phyloP scores from a whole-genome alignment of 2,329 filamentous ascomycete species.

The Curvularia eragrostidis region DNA sequence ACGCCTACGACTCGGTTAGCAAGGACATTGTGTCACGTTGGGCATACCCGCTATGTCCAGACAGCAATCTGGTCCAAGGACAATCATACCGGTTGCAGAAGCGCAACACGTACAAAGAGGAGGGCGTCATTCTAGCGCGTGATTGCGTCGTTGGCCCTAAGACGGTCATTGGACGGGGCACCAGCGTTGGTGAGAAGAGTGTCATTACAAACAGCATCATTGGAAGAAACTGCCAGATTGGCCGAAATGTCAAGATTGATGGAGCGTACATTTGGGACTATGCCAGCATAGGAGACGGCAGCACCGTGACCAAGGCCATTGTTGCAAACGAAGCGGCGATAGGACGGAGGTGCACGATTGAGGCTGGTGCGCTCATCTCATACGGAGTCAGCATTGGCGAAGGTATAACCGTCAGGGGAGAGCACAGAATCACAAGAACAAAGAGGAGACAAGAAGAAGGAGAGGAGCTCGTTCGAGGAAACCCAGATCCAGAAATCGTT shows the following conservation, averaged over 20 bases:
- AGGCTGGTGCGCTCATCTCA: slow-evolving; percentile 78
- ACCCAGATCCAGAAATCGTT: slow-evolving; percentile 60
- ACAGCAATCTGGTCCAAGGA: slow-evolving; percentile 80
- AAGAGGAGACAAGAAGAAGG: slow-evolving; percentile 56
- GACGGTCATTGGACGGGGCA: slow-evolving; percentile 78
- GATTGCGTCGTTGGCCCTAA: slow-evolving; percentile 72
- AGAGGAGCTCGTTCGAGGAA: slow-evolving; percentile 45
- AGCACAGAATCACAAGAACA: slow-evolving; percentile 55
- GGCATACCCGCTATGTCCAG: slow-evolving; percentile 88
- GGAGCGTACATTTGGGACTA: slow-evolving; percentile 90
- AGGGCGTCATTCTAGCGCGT: slow-evolving; percentile 74
- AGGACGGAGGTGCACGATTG: slow-evolving; percentile 72
- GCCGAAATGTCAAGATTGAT: slow-evolving; percentile 78
- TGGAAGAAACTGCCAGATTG: slow-evolving; percentile 84
- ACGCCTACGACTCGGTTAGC: slow-evolving; percentile 87
- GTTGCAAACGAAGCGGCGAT: slow-evolving; percentile 75
- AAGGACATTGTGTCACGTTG: slow-evolving; percentile 85
- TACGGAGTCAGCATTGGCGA: slow-evolving; percentile 77
- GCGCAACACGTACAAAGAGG: slow-evolving; percentile 77
- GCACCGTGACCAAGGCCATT: slow-evolving; percentile 73
- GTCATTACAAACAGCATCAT: slow-evolving; percentile 78
- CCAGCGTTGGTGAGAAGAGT: slow-evolving; percentile 75
- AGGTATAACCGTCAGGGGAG: slow-evolving; percentile 56
- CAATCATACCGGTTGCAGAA: slow-evolving; percentile 77
- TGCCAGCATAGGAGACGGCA: slow-evolving; percentile 75